phyloP scores from a whole-genome alignment of 164 flowering plant species.

The Akebia trifoliata region DNA sequence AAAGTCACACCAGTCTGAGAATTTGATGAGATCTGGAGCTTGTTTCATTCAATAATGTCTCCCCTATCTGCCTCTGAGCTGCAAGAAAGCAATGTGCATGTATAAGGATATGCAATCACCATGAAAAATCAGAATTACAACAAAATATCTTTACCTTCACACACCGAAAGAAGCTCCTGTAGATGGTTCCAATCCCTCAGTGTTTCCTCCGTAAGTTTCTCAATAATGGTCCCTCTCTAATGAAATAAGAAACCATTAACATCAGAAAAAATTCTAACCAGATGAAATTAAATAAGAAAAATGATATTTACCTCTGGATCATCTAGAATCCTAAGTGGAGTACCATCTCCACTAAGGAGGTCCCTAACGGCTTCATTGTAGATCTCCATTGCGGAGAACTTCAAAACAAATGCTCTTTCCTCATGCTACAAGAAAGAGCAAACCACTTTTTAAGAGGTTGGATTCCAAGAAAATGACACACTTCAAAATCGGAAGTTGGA shows the following conservation, averaged over 20 bases:
- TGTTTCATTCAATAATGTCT: constrained; percentile 78
- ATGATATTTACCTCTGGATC: constrained; percentile 79
- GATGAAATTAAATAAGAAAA: constrained; percentile 1
- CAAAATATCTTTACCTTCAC: constrained; percentile 61
- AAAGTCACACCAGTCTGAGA: constrained; percentile 65
- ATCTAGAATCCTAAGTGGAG: constrained; percentile 83
- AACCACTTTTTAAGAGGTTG: not conserved
- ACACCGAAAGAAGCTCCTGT: constrained; percentile 61
- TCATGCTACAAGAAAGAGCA: constrained; percentile 44
- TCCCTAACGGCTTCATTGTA: constrained; percentile 92
- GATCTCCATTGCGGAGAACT: constrained; percentile 94
- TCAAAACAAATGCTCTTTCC: constrained; percentile 69
- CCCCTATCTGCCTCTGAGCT: constrained; percentile 93
- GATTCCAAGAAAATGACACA: not conserved
- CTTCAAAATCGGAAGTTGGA: not conserved
- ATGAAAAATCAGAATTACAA: not conserved
- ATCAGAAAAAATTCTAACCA: not conserved
- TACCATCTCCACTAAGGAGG: constrained; percentile 59
- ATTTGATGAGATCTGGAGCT: constrained; percentile 99
- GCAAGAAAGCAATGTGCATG: constrained; percentile 22
- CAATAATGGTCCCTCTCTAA: constrained; percentile 93
- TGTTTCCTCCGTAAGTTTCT: constrained; percentile 74
- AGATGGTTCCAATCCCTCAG: constrained; percentile 62
- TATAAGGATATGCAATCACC: constrained; percentile 6
- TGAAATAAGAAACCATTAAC: constrained; percentile 7